phyloP scores from a whole-genome alignment of 257 asterid species.

The Solanum sitiens region DNA sequence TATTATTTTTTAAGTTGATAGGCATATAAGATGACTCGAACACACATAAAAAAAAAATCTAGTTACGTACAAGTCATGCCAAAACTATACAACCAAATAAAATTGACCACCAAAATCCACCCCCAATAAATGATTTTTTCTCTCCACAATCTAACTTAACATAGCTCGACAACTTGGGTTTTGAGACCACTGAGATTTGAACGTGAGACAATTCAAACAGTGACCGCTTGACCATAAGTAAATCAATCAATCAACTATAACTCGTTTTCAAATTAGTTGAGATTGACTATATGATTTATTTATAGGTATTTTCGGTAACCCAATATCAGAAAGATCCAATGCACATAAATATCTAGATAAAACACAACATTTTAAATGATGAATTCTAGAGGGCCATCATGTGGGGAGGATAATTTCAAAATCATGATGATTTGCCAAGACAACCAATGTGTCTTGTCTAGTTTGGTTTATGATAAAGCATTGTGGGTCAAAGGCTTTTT shows the following conservation, averaged over 20 bases:
- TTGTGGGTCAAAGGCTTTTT: not conserved
- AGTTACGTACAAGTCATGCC: not conserved
- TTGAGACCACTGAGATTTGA: not conserved
- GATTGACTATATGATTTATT: not conserved
- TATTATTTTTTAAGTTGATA: not conserved
- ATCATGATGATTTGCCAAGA: not conserved
- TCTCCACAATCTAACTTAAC: not conserved
- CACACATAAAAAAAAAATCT: not conserved
- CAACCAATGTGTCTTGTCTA: not conserved
- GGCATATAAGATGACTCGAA: not conserved
- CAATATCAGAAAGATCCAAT: not conserved
- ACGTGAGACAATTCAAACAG: not conserved
- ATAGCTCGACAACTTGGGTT: not conserved
- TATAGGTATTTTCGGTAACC: not conserved
- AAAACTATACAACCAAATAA: not conserved
- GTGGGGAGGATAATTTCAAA: not conserved
- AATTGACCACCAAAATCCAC: not conserved
- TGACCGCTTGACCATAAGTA: not conserved
- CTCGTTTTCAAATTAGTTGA: not conserved
- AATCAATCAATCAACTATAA: not conserved
- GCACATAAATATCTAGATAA: not conserved
- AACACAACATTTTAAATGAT: not conserved
- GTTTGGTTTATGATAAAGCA: not conserved
- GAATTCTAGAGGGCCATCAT: not conserved
- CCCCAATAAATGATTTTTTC: not conserved